Base-by-base conservation (phyloP, 768 basidiomycete species). In the Artomyces pyxidatus region DNA sequence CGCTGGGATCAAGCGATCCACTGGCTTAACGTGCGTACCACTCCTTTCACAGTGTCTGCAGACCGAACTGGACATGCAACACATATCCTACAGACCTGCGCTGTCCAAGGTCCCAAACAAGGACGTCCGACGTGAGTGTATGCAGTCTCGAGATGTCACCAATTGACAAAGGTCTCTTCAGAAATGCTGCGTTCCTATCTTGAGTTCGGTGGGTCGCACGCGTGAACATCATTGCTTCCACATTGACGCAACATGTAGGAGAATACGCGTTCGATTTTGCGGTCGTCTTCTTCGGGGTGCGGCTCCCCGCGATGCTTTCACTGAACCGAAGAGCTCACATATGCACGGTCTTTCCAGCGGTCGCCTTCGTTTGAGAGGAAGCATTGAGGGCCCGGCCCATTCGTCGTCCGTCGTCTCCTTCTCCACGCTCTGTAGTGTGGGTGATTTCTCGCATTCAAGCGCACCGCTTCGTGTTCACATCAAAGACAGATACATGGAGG, bases 181-280 rank as follows among this genome's bases (percentile, higher is more conserved):
- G 88, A 88, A 55, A 50, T 89, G 22, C 63, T 93, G 17, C 72
- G 76, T 37, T 77, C 83, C 9, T 93, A 91, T 69, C 77, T 93
- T 26, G 90, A 91, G 69, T 62, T 82, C 23, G 89, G 88, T 86
- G 52, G 48, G 78, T 67, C 22, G 22, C 16, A 19, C 40, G 21
- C 3, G 21, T 3, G 10, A 23, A 17, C 29, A 39, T 39, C n/a
- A 37, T 17, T 11, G 35, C 10, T n/a, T 35, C 1, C 30, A 58
- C 7, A 39, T 59, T 58, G 37, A 61, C 28, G 17, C 29, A 22
- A n/a, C 21, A 43, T 35, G 39, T 56, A 88, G 88, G 88, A 41
- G 89, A 93, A 68, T 92, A 92, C 59, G 69, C 74, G 4, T 91
- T 88, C 58, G 90, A 93, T 68, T 88, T 93, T 59, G 85, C 86